These are phyloP conservation scores for Zizania palustris DNA, from an alignment of 202 grass and related monocot species.

Conservation along the genomic window DNA sequence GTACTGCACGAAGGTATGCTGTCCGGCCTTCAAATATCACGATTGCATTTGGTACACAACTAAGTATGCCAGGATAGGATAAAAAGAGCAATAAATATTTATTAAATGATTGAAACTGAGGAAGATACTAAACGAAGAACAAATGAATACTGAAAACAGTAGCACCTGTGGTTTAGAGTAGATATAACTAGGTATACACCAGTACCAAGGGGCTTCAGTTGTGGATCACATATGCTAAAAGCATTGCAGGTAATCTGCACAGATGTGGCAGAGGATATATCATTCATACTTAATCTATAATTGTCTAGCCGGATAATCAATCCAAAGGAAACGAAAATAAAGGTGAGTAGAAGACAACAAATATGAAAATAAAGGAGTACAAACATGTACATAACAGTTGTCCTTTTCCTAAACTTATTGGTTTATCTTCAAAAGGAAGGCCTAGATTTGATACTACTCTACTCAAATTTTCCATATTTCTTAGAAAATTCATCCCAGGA, in stretches of 20 bases:
- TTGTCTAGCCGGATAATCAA: constrained; percentile 22
- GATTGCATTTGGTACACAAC: constrained; percentile 95
- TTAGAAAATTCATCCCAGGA: background rate
- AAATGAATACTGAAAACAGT: constrained; percentile 22
- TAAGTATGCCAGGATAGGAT: constrained; percentile 48
- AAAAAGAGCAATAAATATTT: constrained; percentile 16
- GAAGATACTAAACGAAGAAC: constrained; percentile 29
- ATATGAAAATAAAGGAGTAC: background rate
- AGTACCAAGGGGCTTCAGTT: constrained; percentile 88
- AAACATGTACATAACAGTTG: background rate
- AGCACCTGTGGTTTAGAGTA: constrained; percentile 94
- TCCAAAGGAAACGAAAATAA: background rate
- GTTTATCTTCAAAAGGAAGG: background rate
- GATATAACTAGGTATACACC: constrained; percentile 92
- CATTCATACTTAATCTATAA: constrained; percentile 39
- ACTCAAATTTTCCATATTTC: background rate
- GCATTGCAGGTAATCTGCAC: constrained; percentile 89
- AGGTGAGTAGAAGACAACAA: too few relatives aligned
- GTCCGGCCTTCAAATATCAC: constrained; percentile 81
- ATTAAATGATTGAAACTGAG: constrained; percentile 29
- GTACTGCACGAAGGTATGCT: constrained; percentile 70
- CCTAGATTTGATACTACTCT: background rate
- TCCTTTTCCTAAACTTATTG: constrained; percentile 11
- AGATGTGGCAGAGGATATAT: constrained; percentile 44
- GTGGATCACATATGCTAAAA: constrained; percentile 89